phyloP scores from a whole-genome alignment of 306 rosid species.

The Fragaria iinumae region DNA sequence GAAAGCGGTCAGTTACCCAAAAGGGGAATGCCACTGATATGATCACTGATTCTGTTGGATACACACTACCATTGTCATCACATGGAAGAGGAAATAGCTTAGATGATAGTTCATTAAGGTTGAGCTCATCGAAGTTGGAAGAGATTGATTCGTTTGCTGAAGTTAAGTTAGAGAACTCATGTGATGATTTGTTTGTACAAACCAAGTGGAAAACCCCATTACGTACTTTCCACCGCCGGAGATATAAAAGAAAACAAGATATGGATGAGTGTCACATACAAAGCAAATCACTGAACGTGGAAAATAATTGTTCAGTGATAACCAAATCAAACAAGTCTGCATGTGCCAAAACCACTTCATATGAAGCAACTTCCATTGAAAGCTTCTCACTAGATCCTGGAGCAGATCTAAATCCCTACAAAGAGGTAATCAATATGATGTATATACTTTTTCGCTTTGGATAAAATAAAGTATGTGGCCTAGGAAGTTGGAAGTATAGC shows the following conservation, averaged over 20 bases:
- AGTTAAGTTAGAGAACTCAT: slow-evolving; percentile 25
- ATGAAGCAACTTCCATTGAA: slow-evolving; percentile 28
- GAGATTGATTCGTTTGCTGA: slow-evolving; percentile 28
- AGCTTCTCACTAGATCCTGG: slow-evolving; percentile 29
- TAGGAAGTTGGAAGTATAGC: neutral
- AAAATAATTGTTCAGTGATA: slow-evolving; percentile 34
- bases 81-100: slow-evolving; percentile 27
- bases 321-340: slow-evolving; percentile 38
- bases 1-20: slow-evolving; percentile 22
- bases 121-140: slow-evolving; percentile 33
- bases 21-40: slow-evolving; percentile 26
- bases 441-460: slow-evolving; percentile 21
- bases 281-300: slow-evolving; percentile 20
- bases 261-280: slow-evolving; percentile 29
- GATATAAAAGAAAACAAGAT: slow-evolving; percentile 45
- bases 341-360: slow-evolving; percentile 27
- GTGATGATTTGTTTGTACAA: slow-evolving; percentile 8
- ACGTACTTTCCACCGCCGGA: slow-evolving; percentile 42
- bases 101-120: slow-evolving; percentile 24
- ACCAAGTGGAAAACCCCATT: slow-evolving; percentile 28
- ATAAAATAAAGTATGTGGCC: slow-evolving; percentile 36
- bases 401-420: slow-evolving; percentile 39
- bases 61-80: slow-evolving; percentile 25
- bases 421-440: slow-evolving; percentile 32
- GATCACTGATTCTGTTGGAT: slow-evolving; percentile 20